A percentile compares a stretch with the other conserved stretches of the same genome.
phyloP scores from a whole-genome alignment of 1,284 basidiomycete species.

The Tilletiaria anomala region DNA sequence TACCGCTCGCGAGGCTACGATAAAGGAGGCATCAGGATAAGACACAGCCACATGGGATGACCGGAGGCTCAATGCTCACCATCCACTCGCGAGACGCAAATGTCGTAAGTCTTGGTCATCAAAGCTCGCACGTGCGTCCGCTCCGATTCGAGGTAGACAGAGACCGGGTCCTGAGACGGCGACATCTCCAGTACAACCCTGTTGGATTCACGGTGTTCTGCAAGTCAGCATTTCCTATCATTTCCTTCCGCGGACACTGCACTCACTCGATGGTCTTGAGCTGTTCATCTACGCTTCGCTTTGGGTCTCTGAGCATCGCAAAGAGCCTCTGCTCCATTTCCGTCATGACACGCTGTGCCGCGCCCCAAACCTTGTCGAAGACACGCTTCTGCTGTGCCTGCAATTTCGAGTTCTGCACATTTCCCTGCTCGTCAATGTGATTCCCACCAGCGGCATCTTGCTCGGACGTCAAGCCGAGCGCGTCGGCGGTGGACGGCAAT shows the following conservation, averaged over 20 bases:
- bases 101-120: slow-evolving; percentile 56
- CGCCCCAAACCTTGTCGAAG: slow-evolving; percentile 88
- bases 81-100: slow-evolving; percentile 48
- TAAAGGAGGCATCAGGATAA: too few species aligned
- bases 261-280: slow-evolving; percentile 89
- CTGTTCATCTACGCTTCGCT: slow-evolving; percentile 73
- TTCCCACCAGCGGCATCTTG: slow-evolving; percentile 33
- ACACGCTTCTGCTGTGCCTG: slow-evolving; percentile 58
- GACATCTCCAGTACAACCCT: slow-evolving; percentile 32
- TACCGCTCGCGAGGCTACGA: too few species aligned
- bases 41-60: too few species aligned
- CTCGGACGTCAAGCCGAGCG: too few species aligned
- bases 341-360: slow-evolving; percentile 83
- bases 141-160: slow-evolving; percentile 86
- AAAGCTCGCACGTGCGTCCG: slow-evolving; percentile 68
- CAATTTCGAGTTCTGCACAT: slow-evolving; percentile 7
- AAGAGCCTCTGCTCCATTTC: slow-evolving; percentile 74
- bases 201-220: too few species aligned
- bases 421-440: slow-evolving; percentile 40
- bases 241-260: not conserved
- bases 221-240: not conserved
- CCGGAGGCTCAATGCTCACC: too few species aligned
- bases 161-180: slow-evolving; percentile 51
- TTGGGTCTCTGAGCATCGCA: slow-evolving; percentile 61
- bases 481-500: slow-evolving; percentile 25